Evolutionary conservation across 1,284 basidiomycete genomes (phyloP), one percentile per base, ranked within the genome.

Genomic region (Rhodotorula sp.): DNA sequence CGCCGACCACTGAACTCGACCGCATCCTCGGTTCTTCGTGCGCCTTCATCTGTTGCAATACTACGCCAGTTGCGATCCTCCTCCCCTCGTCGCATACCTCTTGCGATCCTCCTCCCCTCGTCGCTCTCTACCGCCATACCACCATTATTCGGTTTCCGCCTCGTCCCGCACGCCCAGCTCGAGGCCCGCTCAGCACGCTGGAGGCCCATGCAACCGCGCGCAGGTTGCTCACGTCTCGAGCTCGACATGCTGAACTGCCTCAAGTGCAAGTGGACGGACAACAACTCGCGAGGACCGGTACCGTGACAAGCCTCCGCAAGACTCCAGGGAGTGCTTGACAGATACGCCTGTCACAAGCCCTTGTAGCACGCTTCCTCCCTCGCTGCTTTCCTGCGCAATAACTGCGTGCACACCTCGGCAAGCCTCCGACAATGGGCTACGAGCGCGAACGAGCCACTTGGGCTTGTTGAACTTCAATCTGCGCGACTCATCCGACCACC

Each of bases 231-330:
- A 55, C 29, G 39, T 29, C 54, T 48, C 53, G 48, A 34, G 51
- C 66, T 7, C 15, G 15, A 30, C 32, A 9, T n/a, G 34, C 48
- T 22, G 39, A 17, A 10, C 39, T 44, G 39, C 39, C 39, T 44
- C 39, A 17, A 44, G 39, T 44, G 7, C 39, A 44, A 17, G 39
- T 15, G 36, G 36, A n/a, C 24, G 17, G 44, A 39, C 32, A 19
- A n/a, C 47, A n/a, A 44, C 55, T 8, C 13, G 15, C 17, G 29
- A 46, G 47, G 36, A 46, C 30, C 59, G 53, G 60, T 49, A 57
- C 29, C 52, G 67, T 68, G 67, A 68, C 67, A 68, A 68, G 67
- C 62, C 67, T 64, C 46, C 36, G 62, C 67, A 27, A 68, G 62
- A 13, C 36, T 53, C 20, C 67, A 52, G 56, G n/a, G 30, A 27